A percentile compares a stretch with the other conserved stretches of the same genome.
These are phyloP conservation scores for Diutina pseudorugosa DNA, from an alignment of 1,139 yeast species.

Conservation along the genomic window DNA sequence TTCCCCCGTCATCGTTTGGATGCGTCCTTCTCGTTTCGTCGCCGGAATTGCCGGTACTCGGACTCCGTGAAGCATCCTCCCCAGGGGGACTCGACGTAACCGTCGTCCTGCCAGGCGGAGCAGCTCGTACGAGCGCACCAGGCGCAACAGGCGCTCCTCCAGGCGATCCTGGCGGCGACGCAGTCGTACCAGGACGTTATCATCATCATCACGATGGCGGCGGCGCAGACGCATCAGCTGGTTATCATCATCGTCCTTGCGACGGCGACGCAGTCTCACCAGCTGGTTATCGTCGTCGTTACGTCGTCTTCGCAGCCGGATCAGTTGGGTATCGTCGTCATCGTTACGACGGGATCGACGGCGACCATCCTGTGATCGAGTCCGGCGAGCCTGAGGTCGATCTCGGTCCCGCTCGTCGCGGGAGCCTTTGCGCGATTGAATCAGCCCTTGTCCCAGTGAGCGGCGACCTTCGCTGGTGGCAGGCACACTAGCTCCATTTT, in stretches of 20 bases:
- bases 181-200: not conserved
- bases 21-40: constrained; percentile 28
- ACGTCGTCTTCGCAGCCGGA: not conserved
- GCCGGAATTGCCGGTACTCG: not conserved
- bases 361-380: not conserved
- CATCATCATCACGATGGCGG: not conserved
- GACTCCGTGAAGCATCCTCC: not conserved
- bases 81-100: not conserved
- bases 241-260: not conserved
- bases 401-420: not conserved
- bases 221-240: not conserved
- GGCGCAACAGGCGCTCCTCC: constrained; percentile 4
- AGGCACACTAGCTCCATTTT: not conserved
- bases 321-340: not conserved
- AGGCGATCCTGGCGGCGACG: constrained; percentile 3
- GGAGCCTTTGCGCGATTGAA: not conserved
- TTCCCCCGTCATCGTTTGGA: constrained; percentile 43
- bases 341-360: not conserved
- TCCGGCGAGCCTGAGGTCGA: not conserved
- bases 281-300: not conserved
- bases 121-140: constrained; percentile 3
- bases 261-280: not conserved
- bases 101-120: not conserved
- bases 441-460: not conserved
- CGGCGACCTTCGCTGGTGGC: not conserved